These are phyloP conservation scores for Spiromastix sp. DNA, from an alignment of 2,329 filamentous ascomycete genomes.

Conservation along the genomic window DNA sequence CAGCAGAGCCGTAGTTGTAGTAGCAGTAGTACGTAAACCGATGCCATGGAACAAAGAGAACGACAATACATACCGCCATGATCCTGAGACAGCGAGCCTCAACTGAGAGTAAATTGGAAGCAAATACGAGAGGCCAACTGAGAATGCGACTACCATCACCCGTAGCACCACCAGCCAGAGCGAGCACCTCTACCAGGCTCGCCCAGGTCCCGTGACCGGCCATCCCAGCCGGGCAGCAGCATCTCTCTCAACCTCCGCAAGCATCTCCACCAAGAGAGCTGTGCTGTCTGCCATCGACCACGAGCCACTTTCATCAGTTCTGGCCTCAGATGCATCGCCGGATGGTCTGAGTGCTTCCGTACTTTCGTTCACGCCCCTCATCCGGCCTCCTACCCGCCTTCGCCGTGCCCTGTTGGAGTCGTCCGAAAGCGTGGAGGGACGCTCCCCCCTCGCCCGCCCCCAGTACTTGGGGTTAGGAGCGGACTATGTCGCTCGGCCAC, in stretches of 20 bases:
- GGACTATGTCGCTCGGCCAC: conserved; percentile 57
- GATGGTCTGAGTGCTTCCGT: conserved; percentile 12
- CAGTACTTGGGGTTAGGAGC: conserved; percentile 36
- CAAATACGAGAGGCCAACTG: no score
- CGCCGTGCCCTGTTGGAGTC: conserved; percentile 21
- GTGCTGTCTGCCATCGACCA: conserved; percentile 25
- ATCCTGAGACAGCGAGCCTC: no score
- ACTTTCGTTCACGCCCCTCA: conserved; percentile 8
- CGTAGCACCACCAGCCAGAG: no score
- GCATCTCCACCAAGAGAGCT: conserved; percentile 29
- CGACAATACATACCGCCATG: no score
- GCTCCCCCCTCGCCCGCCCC: conserved; percentile 32
- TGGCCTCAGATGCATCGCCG: conserved; percentile 20
- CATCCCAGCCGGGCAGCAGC: conserved; percentile 21
- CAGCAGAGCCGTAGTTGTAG: no score
- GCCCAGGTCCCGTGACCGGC: conserved; percentile 13
- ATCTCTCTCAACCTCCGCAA: conserved; percentile 30
- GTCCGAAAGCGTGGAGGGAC: conserved; percentile 34
- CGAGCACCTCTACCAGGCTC: no score
- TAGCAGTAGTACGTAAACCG: no score
- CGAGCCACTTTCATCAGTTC: conserved; percentile 24
- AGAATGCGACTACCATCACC: no score
- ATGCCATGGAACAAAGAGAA: no score
- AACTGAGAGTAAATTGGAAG: no score
- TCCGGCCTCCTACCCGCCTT: conserved; percentile 1